Evolutionary conservation across 2,329 filamentous ascomycete species (phyloP).

Genomic region (Hypocrella siamensis): DNA sequence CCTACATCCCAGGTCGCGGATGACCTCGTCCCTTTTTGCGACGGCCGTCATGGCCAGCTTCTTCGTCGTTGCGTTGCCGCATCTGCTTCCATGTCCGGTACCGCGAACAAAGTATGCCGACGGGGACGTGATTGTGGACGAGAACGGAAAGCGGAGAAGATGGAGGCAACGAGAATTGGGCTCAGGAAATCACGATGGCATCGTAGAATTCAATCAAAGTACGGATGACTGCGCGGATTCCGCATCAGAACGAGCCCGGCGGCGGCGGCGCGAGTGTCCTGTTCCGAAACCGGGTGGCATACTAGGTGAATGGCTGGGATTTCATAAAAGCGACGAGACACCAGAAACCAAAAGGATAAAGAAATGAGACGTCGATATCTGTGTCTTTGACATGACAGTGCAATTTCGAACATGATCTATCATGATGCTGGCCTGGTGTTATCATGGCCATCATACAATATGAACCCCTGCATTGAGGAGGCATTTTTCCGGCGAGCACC

Average conservation of each 20-base stretch:
- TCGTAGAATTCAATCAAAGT: slow-evolving; percentile 30
- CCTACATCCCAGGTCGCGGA: slow-evolving; percentile 83
- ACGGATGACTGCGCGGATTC: slow-evolving; percentile 18
- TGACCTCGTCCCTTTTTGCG: slow-evolving; percentile 88
- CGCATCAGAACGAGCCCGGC: slow-evolving; percentile 28
- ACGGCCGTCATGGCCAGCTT: slow-evolving; percentile 84
- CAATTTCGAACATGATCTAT: background rate
- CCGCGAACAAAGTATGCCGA: slow-evolving; percentile 64
- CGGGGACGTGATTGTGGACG: slow-evolving; percentile 33
- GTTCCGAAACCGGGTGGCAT: slow-evolving; percentile 79
- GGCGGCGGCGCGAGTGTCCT: slow-evolving; percentile 73
- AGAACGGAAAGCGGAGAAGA: slow-evolving; percentile 27
- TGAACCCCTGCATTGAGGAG: no score
- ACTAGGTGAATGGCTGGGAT: slow-evolving; percentile 60
- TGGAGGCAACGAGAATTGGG: slow-evolving; percentile 21
- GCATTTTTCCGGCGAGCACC: no score
- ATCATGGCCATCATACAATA: no score
- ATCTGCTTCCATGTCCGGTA: slow-evolving; percentile 81
- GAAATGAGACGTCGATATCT: slow-evolving; percentile 8
- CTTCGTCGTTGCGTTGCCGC: slow-evolving; percentile 79
- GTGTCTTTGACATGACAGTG: background rate
- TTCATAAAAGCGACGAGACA: slow-evolving; percentile 27
- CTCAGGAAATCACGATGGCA: slow-evolving; percentile 25
- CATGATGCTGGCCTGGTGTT: no score
- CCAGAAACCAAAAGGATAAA: slow-evolving; percentile 7